Percentiles rank a stretch among this genome's conserved stretches.
Evolutionary conservation across 306 rosid genomes (phyloP).

Genomic region (Senna tora): DNA sequence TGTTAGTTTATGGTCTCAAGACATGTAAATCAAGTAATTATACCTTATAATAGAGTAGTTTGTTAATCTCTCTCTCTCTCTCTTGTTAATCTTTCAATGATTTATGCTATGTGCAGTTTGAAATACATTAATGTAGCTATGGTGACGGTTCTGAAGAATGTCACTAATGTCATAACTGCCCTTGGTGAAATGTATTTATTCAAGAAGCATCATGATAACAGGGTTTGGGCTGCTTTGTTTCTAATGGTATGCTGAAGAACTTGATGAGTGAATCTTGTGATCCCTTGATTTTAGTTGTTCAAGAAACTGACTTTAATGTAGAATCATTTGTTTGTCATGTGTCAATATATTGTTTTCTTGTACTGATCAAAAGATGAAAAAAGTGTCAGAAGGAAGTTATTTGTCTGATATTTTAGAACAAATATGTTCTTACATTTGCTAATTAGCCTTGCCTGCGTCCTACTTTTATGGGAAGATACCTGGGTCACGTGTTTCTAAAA

Average conservation of each 20-base stretch:
- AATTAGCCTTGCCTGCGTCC: constrained; percentile 11
- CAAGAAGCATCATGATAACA: constrained; percentile 79
- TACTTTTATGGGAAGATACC: neutral
- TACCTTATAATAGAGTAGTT: constrained; percentile 8
- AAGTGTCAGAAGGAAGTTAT: neutral
- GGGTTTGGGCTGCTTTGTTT: constrained; percentile 95
- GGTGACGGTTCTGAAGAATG: constrained; percentile 98
- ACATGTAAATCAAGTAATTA: neutral
- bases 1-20: constrained; percentile 26
- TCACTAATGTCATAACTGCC: constrained; percentile 97
- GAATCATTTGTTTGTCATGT: constrained; percentile 19
- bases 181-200: constrained; percentile 95
- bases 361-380: constrained; percentile 10
- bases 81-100: constrained; percentile 26
- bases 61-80: neutral
- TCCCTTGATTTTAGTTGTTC: constrained; percentile 24
- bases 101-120: constrained; percentile 72
- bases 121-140: constrained; percentile 97
- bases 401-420: constrained; percentile 22
- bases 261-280: constrained; percentile 18
- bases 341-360: no score
- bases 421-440: neutral
- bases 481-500: neutral
- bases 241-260: constrained; percentile 72
- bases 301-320: constrained; percentile 2